Percentiles rank a stretch among this genome's conserved stretches.
Conservation (phyloP, 2,329 filamentous ascomycete genomes). For the Exserohilum turcica region DNA sequence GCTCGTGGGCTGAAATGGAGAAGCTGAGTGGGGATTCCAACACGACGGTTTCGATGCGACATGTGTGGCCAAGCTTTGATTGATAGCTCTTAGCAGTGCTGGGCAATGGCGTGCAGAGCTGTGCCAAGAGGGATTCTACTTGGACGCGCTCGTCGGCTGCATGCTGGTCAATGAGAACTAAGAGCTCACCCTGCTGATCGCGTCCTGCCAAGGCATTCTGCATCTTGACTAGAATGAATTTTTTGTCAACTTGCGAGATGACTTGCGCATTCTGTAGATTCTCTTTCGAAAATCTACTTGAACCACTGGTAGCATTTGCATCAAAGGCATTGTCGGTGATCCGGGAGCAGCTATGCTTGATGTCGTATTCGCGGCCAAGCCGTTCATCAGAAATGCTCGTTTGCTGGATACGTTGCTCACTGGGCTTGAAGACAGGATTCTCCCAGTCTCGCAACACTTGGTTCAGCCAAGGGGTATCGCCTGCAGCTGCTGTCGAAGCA, state of each 20-base stretch:
- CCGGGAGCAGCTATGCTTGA: slow-evolving; percentile 15
- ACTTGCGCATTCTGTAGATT: slow-evolving; percentile 61
- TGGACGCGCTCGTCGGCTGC: slow-evolving; percentile 88
- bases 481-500: slow-evolving; percentile 8
- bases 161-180: slow-evolving; percentile 89
- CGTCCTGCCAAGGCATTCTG: slow-evolving; percentile 2
- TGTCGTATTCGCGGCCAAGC: neutral
- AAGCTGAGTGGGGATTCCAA: slow-evolving; percentile 65
- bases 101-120: slow-evolving; percentile 53
- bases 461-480: slow-evolving; percentile 60
- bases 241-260: slow-evolving; percentile 83
- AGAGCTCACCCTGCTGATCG: slow-evolving; percentile 39
- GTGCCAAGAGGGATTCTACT: slow-evolving; percentile 72
- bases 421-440: slow-evolving; percentile 73
- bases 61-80: slow-evolving; percentile 40
- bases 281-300: slow-evolving; percentile 62
- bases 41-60: slow-evolving; percentile 36
- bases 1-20: slow-evolving; percentile 67
- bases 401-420: slow-evolving; percentile 52
- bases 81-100: slow-evolving; percentile 19
- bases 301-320: slow-evolving; percentile 28
- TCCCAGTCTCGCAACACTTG: slow-evolving; percentile 69
- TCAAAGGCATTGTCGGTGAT: slow-evolving; percentile 28
- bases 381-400: slow-evolving; percentile 33
- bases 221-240: slow-evolving; percentile 80